Base-by-base conservation (phyloP, 1,139 yeast species). In the Citeromyces hawaiiensis region DNA sequence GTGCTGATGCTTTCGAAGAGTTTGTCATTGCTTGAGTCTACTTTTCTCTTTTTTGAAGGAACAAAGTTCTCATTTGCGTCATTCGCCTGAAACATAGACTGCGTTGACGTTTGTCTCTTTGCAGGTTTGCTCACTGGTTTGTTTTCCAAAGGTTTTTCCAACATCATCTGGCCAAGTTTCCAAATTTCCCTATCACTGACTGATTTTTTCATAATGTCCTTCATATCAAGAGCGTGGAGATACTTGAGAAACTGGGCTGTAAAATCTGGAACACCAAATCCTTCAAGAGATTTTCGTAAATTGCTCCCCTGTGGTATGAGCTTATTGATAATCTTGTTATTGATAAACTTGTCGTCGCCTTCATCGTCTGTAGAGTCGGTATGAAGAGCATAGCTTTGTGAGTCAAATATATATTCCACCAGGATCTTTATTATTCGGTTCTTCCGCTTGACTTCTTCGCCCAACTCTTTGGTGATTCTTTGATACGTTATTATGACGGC, bases 391-490 rank as follows among this genome's bases (percentile, higher is more conserved):
- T 40, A 61, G 64, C 17, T 53, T 49, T 36, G 38, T 5, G 3
- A 69, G 68, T 60, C 58, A 41, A 54, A 57, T 46, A 63, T 61
- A 49, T 65, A 65, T 41, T 62, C 68, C 21, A 53, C 47, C 33
- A 66, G 48, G 39, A 61, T 64, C 43, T 49, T 48, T 15, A 54
- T 56, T 41, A 61, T 66, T 25, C 55, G 54, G 41, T 67, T 72
- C 43, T 64, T 64, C 4, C 46, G 48, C 1, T 45, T 43, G 2
- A 66, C 44, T 4, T 56, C 40, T 9, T 45, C 47, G 25, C 56
- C 51, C 33, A 66, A 45, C 16, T 50, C 46, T 2, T 45, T 41
- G 18, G 27, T 38, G 6, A 38, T n/a, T 56, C 43, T 42, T 58
- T 18, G 34, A 10, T 30, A 30, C 4, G 34, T 30, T 5, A 30